These are phyloP conservation scores for Lumnitzera racemosa DNA, from an alignment of 345 rosid species.

Conservation along the genomic window DNA sequence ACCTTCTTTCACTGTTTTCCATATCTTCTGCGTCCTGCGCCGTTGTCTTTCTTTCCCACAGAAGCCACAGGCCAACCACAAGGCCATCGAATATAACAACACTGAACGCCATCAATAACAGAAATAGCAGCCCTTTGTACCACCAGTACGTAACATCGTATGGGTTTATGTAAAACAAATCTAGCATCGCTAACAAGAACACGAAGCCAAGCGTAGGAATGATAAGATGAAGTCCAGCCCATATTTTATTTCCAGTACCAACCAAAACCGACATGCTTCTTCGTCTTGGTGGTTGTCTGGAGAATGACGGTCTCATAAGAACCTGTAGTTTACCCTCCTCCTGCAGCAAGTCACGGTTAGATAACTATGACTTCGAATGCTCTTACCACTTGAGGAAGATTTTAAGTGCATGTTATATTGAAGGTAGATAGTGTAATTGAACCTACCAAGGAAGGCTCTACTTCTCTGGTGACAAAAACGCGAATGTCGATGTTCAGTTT, in stretches of 20 bases:
- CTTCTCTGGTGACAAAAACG: constrained; percentile 34
- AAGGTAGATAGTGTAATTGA: background rate
- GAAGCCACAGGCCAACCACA: constrained; percentile 31
- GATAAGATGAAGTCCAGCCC: constrained; percentile 31
- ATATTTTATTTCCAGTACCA: constrained; percentile 28
- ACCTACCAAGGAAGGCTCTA: constrained; percentile 30
- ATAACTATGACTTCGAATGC: background rate
- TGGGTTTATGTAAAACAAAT: constrained; percentile 29
- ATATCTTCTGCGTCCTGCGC: constrained; percentile 12
- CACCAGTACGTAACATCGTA: constrained; percentile 27
- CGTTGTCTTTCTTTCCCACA: constrained; percentile 21
- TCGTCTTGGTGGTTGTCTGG: constrained; percentile 11
- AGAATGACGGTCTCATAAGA: constrained; percentile 3
- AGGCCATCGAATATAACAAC: constrained; percentile 28
- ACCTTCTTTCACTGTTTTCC: constrained; percentile 8
- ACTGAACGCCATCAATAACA: constrained; percentile 30
- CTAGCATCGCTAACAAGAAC: constrained; percentile 10
- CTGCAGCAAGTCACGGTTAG: constrained; percentile 14
- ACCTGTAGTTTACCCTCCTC: constrained; percentile 26
- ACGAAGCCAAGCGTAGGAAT: constrained; percentile 26
- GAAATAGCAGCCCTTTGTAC: constrained; percentile 34
- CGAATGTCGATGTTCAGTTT: constrained; percentile 23
- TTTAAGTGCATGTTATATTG: background rate
- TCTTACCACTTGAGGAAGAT: background rate
- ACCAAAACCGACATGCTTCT: constrained; percentile 31